A percentile compares a stretch with the other conserved stretches of the same genome.
These are phyloP conservation scores for Nicotiana attenuata DNA, from an alignment of 257 asterid genomes.

Conservation along the genomic window DNA sequence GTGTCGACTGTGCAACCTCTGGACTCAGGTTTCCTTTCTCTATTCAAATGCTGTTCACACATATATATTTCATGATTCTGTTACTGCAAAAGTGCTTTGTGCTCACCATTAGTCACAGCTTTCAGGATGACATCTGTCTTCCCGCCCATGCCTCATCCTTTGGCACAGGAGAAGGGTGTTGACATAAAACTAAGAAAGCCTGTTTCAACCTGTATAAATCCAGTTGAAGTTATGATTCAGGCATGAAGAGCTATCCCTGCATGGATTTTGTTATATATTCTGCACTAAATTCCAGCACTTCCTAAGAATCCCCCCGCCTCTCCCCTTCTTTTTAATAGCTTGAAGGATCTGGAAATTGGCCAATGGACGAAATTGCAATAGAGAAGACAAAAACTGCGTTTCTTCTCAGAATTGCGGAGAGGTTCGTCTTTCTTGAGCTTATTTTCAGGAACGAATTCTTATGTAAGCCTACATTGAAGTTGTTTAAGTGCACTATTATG, in stretches of 20 bases:
- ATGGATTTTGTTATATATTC: slow-evolving; percentile 11
- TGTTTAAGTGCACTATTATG: slow-evolving; percentile 26
- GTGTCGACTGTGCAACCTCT: slow-evolving; percentile 92
- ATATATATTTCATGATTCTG: neutral
- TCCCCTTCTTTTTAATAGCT: slow-evolving; percentile 42
- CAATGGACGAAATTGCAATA: slow-evolving; percentile 82
- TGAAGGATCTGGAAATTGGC: slow-evolving; percentile 99
- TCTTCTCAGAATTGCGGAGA: slow-evolving; percentile 87
- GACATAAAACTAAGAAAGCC: slow-evolving; percentile 45
- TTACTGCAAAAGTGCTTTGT: slow-evolving; percentile 6
- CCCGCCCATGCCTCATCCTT: slow-evolving; percentile 86
- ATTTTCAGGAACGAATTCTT: neutral
- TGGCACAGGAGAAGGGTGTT: slow-evolving; percentile 57
- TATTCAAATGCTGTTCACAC: neutral
- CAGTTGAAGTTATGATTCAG: slow-evolving; percentile 94
- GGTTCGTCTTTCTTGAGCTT: slow-evolving; percentile 43
- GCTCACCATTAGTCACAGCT: slow-evolving; percentile 52
- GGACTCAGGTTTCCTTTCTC: slow-evolving; percentile 61
- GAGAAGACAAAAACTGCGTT: slow-evolving; percentile 96
- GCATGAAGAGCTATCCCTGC: slow-evolving; percentile 32
- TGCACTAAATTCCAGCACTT: neutral
- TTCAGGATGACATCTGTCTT: slow-evolving; percentile 87
- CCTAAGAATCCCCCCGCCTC: neutral
- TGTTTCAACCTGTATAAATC: slow-evolving; percentile 60
- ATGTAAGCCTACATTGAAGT: slow-evolving; percentile 7